Conservation (phyloP, 129 eudicot species). For the Chrysanthemum seticuspe region DNA sequence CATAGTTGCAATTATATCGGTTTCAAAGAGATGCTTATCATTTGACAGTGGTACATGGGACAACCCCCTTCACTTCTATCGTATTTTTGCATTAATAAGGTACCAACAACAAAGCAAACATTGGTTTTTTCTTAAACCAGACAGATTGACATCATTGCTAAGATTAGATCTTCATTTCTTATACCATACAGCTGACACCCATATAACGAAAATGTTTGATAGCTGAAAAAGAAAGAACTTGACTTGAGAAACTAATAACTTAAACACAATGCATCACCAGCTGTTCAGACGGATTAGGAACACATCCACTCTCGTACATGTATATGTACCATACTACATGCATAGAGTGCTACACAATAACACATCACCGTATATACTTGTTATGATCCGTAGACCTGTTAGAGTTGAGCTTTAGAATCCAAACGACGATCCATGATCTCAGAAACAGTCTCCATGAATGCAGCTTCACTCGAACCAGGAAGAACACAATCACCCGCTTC, state of each 20-base stretch:
- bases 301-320: constrained; percentile 12
- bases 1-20: too few species aligned
- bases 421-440: constrained; percentile 56
- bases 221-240: not conserved
- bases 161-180: not conserved
- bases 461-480: constrained; percentile 56
- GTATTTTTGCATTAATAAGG: too few species aligned
- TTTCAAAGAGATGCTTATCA: too few species aligned
- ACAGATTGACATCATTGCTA: not conserved
- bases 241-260: not conserved
- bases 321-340: constrained; percentile 16
- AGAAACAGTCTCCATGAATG: constrained; percentile 54
- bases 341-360: constrained; percentile 10
- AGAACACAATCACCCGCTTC: constrained; percentile 54
- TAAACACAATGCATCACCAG: not conserved
- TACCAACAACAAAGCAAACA: too few species aligned
- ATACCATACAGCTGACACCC: not conserved
- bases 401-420: constrained; percentile 32
- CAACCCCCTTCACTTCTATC: too few species aligned
- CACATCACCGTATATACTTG: not conserved
- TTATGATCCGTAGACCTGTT: not conserved
- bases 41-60: too few species aligned
- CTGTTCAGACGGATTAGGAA: not conserved
- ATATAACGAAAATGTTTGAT: not conserved
- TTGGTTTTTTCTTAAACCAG: too few species aligned